Conservation (phyloP, 805 yeast species). For the Kuraishia capsulata region DNA sequence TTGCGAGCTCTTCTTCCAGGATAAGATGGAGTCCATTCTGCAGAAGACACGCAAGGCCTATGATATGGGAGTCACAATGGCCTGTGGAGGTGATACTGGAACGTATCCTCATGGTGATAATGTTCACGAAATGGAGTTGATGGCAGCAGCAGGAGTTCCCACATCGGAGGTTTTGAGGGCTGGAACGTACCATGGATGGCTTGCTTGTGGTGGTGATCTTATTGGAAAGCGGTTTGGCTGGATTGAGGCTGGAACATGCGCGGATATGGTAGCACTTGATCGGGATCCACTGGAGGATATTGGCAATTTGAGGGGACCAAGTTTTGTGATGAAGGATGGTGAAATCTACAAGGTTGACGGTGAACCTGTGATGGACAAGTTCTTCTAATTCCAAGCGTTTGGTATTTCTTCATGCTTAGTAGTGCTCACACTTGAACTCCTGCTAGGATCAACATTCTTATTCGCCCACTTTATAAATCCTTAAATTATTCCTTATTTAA, state of each 20-base stretch:
- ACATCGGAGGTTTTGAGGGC: conserved; percentile 10
- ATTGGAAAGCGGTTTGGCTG: conserved; percentile 17
- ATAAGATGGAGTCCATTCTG: conserved; percentile 10
- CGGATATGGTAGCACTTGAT: conserved; percentile 16
- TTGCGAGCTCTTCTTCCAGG: conserved; percentile 14
- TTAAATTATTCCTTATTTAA: no score
- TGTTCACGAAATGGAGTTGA: conserved; percentile 17
- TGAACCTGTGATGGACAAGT: neutral
- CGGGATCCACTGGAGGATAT: conserved; percentile 11
- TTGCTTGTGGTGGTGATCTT: conserved; percentile 16
- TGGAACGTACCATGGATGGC: conserved; percentile 18
- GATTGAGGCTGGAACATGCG: conserved; percentile 14
- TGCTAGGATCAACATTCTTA: no score
- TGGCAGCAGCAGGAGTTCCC: conserved; percentile 16
- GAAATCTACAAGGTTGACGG: conserved; percentile 12
- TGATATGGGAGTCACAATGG: conserved; percentile 14
- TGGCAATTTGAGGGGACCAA: conserved; percentile 9
- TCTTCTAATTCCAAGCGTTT: no score
- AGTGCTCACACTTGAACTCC: no score
- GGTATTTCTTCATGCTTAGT: no score
- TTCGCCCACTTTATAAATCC: no score
- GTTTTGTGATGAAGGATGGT: conserved; percentile 20
- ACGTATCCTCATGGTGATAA: conserved; percentile 20
- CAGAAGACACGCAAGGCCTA: conserved; percentile 12
- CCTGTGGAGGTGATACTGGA: conserved; percentile 21